Percentiles rank a stretch among this genome's conserved stretches.
Evolutionary conservation across 306 rosid species (phyloP).

Genomic region (Cercis canadensis): DNA sequence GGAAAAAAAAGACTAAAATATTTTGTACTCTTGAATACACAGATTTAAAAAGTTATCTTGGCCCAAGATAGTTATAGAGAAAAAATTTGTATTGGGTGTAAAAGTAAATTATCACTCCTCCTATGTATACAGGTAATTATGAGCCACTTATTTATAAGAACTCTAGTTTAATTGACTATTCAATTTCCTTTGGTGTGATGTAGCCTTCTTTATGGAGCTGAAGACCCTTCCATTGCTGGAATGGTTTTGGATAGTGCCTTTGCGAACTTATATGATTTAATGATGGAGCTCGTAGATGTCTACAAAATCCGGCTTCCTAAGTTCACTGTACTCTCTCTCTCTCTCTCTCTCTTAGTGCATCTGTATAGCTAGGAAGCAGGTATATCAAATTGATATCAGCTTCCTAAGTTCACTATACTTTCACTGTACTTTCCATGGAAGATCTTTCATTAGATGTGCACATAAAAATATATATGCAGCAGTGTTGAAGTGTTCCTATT

Average conservation of each 20-base stretch:
- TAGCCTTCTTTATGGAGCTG: constrained; percentile 99
- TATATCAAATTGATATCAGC: too few species aligned
- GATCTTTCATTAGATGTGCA: too few species aligned
- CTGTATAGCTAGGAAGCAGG: too few species aligned
- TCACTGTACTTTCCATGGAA: too few species aligned
- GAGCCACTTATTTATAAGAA: constrained; percentile 3
- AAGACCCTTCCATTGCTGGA: constrained; percentile 93
- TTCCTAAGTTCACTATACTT: too few species aligned
- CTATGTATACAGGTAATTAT: constrained; percentile 21
- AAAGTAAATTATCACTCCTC: constrained; percentile 1
- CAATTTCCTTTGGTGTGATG: constrained; percentile 39
- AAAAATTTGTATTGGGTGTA: constrained; percentile 8
- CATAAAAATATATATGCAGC: too few species aligned
- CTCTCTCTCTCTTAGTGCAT: constrained; percentile 9
- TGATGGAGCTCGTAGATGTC: constrained; percentile 95
- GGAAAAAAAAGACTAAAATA: not conserved
- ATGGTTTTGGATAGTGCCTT: constrained; percentile 99
- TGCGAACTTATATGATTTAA: constrained; percentile 84
- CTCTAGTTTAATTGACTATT: constrained; percentile 23
- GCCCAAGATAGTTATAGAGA: constrained; percentile 6
- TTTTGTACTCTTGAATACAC: not conserved
- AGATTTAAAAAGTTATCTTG: constrained; percentile 8
- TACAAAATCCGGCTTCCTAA: constrained; percentile 96
- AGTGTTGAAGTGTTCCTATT: not conserved
- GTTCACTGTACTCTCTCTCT: constrained; percentile 71